Percentiles rank a stretch among this genome's conserved stretches.
These are phyloP conservation scores for Medicago ruthenica DNA, from an alignment of 306 rosid genomes.

Conservation along the genomic window DNA sequence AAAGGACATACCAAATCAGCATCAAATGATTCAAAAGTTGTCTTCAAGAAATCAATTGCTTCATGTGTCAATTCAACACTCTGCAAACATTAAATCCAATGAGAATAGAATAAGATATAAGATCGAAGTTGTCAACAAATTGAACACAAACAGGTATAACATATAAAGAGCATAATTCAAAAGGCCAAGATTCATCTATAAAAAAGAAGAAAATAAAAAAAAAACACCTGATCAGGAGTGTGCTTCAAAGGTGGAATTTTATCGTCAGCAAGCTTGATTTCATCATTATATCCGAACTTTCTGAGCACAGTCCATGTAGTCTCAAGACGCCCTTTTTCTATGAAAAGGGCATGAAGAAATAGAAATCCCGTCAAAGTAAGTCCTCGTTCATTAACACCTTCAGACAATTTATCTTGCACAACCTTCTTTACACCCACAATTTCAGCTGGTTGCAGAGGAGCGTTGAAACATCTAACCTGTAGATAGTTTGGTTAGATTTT, in stretches of 20 bases:
- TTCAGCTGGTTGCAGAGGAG: slow-evolving; percentile 97
- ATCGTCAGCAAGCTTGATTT: slow-evolving; percentile 86
- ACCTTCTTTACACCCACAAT: slow-evolving; percentile 89
- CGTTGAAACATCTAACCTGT: slow-evolving; percentile 98
- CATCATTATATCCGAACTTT: slow-evolving; percentile 94
- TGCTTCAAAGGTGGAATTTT: slow-evolving; percentile 71
- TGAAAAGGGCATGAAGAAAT: slow-evolving; percentile 95
- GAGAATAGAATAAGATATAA: slow-evolving; percentile 32
- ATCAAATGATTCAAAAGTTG: slow-evolving; percentile 76
- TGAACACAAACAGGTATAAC: slow-evolving; percentile 17
- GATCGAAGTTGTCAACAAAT: slow-evolving; percentile 4
- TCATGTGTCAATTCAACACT: slow-evolving; percentile 97
- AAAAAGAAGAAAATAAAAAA: not conserved
- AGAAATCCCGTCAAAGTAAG: slow-evolving; percentile 97
- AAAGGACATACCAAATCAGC: slow-evolving; percentile 70
- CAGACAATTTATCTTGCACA: slow-evolving; percentile 87
- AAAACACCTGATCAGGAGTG: slow-evolving; percentile 83
- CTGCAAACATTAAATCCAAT: slow-evolving; percentile 58
- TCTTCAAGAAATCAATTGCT: slow-evolving; percentile 81
- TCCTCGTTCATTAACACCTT: slow-evolving; percentile 97
- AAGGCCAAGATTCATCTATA: slow-evolving; percentile 12
- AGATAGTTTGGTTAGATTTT: slow-evolving; percentile 42
- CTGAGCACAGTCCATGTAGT: slow-evolving; percentile 98
- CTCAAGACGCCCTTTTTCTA: slow-evolving; percentile 96
- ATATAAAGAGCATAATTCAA: slow-evolving; percentile 14